Conservation (phyloP, 83 land plant species). For the Thuja plicata region DNA sequence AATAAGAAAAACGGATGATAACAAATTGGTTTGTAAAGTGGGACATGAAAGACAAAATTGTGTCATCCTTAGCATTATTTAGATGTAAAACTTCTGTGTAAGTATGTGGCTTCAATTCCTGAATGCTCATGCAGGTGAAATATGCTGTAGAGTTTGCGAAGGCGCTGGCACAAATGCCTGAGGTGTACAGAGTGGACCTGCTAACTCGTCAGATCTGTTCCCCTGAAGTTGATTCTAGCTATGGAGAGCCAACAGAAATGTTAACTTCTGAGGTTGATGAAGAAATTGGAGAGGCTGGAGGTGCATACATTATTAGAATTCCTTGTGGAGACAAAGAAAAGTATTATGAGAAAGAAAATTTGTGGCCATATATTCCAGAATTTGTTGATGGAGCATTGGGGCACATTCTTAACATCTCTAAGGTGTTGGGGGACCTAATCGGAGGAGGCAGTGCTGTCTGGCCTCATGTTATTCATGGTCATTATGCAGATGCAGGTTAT, state of each 20-base stretch:
- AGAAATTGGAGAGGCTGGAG: conserved; percentile 64
- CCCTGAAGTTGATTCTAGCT: conserved; percentile 84
- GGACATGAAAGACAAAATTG: not conserved
- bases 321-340: conserved; percentile 84
- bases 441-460: conserved; percentile 59
- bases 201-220: conserved; percentile 79
- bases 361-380: conserved; percentile 92
- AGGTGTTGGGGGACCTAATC: conserved; percentile 75
- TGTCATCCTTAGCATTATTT: not conserved
- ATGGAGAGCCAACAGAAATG: conserved; percentile 96
- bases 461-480: conserved; percentile 95
- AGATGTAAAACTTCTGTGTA: not conserved
- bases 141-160: conserved; percentile 95
- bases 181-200: conserved; percentile 85
- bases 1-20: not conserved
- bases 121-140: conserved; percentile 63
- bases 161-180: conserved; percentile 75
- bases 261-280: conserved; percentile 46
- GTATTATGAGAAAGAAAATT: conserved; percentile 70
- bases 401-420: conserved; percentile 75
- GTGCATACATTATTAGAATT: conserved; percentile 92
- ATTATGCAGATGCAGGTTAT: conserved; percentile 97
- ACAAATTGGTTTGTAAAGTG: not conserved
- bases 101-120: not conserved
- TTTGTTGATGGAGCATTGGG: conserved; percentile 86